These are phyloP conservation scores for Alternaria brassicae DNA, from an alignment of 2,329 filamentous ascomycete genomes.

Conservation along the genomic window DNA sequence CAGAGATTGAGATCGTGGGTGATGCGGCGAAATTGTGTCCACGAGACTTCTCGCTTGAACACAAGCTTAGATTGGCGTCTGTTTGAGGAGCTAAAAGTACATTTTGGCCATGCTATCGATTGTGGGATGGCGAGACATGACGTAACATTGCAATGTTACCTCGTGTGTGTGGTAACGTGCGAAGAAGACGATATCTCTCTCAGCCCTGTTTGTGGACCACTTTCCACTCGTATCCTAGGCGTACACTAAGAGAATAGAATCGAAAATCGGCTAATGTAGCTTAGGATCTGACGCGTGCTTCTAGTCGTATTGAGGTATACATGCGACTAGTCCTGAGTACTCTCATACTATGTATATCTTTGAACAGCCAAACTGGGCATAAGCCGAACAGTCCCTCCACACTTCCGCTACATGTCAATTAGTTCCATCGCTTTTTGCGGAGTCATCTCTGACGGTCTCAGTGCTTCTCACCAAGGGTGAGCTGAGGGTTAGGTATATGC, in stretches of 20 bases:
- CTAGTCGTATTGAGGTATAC: not conserved
- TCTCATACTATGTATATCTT: not conserved
- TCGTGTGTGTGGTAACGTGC: not conserved
- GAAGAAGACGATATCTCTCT: not conserved
- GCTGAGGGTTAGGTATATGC: not conserved
- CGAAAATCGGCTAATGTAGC: not conserved
- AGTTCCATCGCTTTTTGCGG: not conserved
- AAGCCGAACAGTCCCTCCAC: not conserved
- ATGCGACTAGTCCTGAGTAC: not conserved
- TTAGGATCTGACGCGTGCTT: not conserved
- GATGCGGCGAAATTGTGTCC: not conserved
- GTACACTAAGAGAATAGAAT: not conserved
- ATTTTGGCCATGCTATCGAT: not conserved
- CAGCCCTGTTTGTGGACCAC: not conserved
- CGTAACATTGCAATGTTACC: not conserved
- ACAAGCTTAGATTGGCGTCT: not conserved
- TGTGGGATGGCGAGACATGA: not conserved
- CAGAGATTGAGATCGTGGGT: not conserved
- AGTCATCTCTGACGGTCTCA: not conserved
- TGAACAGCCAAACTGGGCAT: not conserved
- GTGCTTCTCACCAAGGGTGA: not conserved
- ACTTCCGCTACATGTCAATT: not conserved
- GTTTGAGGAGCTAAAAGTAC: not conserved
- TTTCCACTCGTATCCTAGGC: not conserved
- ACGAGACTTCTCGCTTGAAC: not conserved